Base-by-base conservation (phyloP, 106 monocot genomes). In the Acanthochlamys bracteata region DNA sequence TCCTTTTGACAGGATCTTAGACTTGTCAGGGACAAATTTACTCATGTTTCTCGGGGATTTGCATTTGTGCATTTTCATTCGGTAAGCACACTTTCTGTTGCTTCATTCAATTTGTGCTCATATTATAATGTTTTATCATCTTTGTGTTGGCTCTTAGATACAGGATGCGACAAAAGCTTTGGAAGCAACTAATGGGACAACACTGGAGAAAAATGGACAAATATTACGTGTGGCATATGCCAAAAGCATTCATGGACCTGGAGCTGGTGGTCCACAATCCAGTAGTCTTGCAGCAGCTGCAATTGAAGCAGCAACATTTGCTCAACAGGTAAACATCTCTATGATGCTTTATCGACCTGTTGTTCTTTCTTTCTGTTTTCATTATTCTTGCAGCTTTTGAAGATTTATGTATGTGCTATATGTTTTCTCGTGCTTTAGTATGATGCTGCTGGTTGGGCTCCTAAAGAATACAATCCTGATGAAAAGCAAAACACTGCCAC, bases 261-360 rank as follows among this genome's bases (percentile, higher is more conserved):
- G 65, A 45, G 67, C 80, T 49, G 87, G 80, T 55, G 43, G 72
- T 70, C 58, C 77, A 27, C 84, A 88, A 26, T 91, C 96, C 17
- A 92, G 88, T 60, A 92, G 83, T 65, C 88, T 92, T 73, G 92
- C 92, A 53, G 98, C 92, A 59, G 98, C 98, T 73, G 98, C 98
- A 56, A 98, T 98, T 75, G 98, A 98, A 73, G 98, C 98, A 27
- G 98, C 92, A 66, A 55, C 98, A 70, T 98, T 92, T 83, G 59
- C 98, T 63, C 98, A 98, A 60, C 98, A 98, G 87, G 98, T 92
- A 43, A 40, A 23, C 46, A 11, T 60, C 11, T 16, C 14, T 54
- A 54, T 54, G 19, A 16, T 27, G n/a, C n/a, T n/a, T n/a, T n/a
- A n/a, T n/a, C n/a, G n/a, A n/a, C n/a, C n/a, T n/a, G n/a, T n/a